Base-by-base conservation (phyloP, 148 eudicot genomes). In the Mesembryanthemum crystallinum region DNA sequence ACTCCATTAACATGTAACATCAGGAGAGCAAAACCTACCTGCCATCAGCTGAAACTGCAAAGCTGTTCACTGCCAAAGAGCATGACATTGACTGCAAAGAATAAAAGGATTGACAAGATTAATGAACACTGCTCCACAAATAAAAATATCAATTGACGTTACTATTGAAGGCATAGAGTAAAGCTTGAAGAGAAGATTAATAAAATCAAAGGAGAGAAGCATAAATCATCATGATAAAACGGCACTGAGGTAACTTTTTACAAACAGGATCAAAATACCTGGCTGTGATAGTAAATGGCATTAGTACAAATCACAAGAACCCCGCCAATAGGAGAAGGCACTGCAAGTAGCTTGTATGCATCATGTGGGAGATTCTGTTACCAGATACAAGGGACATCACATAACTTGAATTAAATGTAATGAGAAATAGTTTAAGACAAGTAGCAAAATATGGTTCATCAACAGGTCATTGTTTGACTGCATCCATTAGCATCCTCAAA, bases 261-360 rank as follows among this genome's bases (percentile, higher is more conserved):
- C 28, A 66, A 64, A n/a, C 23, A 72, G 65, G 30, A 76, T 54
- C 33, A 77, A 2, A 60, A 72, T 85, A 95, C 99, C 99, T 95
- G 99, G 76, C 99, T 95, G 70, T 95, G 99, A 85, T 95, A 95
- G 88, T 92, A 90, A 73, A 95, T 87, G 23, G 91, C 82, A 83
- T 95, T 95, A 62, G 96, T 83, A 85, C 92, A 77, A 74, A 95
- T 83, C 51, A 89, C 96, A 76, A 95, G 86, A 77, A 95, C 96
- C 73, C 99, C 98, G 58, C 98, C 98, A 83, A 94, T 89, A 73
- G 98, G 98, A 82, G 98, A 87, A 80, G 98, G 98, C 82, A 95
- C 99, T 11, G 99, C 97, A 78, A 95, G 97, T 79, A 95, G 92
- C 91, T 95, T 92, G 86, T 89, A 92, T 24, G 96, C 94, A 82